These are phyloP conservation scores for Avena sativa DNA, from an alignment of 176 grass and related monocot genomes.

Conservation along the genomic window DNA sequence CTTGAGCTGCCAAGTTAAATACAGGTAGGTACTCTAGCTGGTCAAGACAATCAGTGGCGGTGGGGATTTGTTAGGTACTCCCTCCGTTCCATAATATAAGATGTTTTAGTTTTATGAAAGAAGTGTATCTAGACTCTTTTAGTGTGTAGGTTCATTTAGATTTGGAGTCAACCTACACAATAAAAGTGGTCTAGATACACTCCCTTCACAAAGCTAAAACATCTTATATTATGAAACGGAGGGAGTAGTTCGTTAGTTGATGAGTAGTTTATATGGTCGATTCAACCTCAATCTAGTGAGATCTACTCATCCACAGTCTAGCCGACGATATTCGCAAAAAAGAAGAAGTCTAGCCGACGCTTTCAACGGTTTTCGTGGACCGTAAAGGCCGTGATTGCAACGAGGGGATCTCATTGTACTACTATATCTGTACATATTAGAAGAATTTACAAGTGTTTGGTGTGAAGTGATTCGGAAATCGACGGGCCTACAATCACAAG, in stretches of 20 bases:
- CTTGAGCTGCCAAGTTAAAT: not conserved
- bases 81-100: too few relatives aligned
- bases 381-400: not conserved
- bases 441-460: too few relatives aligned
- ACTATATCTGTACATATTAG: not conserved
- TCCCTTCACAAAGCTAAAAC: too few relatives aligned
- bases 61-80: not conserved
- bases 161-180: too few relatives aligned
- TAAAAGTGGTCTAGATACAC: too few relatives aligned
- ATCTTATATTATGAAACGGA: too few relatives aligned
- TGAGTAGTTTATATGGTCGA: constrained; percentile 1
- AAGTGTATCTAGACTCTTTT: too few relatives aligned
- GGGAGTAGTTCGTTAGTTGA: constrained; percentile 8
- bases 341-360: not conserved
- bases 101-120: too few relatives aligned
- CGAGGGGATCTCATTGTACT: not conserved
- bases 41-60: constrained; percentile 40
- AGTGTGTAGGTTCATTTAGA: too few relatives aligned
- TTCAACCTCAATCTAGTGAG: not conserved
- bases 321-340: not conserved
- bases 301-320: not conserved
- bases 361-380: not conserved
- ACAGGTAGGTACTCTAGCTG: constrained; percentile 10
- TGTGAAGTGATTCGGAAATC: not conserved
- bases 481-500: not conserved